phyloP scores from a whole-genome alignment of 768 basidiomycete species.

The Termitomyces titanicus region DNA sequence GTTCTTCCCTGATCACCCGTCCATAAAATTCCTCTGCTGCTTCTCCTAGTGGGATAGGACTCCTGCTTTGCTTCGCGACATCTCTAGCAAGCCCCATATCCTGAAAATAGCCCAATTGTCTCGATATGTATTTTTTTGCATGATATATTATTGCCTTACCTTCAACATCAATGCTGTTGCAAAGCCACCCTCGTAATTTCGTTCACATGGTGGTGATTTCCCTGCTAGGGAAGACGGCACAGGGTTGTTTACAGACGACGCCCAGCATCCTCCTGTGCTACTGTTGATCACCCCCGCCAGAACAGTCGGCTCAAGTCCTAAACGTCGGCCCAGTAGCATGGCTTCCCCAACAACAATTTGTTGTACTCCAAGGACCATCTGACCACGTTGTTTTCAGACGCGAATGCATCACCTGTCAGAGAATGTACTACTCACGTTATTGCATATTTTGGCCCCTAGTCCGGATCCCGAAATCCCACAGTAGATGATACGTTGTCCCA shows the following conservation, averaged over 20 bases:
- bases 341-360: constrained; percentile 87
- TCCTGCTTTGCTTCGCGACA: constrained; percentile 46
- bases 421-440: constrained; percentile 53
- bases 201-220: constrained; percentile 78
- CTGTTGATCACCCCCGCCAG: constrained; percentile 84
- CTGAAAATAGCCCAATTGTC: constrained; percentile 30
- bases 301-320: constrained; percentile 76
- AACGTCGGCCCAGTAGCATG: constrained; percentile 79
- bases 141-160: constrained; percentile 31
- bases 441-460: constrained; percentile 87
- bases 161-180: constrained; percentile 82
- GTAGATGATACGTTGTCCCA: constrained; percentile 82
- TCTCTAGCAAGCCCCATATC: constrained; percentile 81
- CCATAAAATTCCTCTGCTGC: constrained; percentile 64
- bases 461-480: constrained; percentile 83
- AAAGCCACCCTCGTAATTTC: constrained; percentile 83
- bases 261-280: constrained; percentile 82
- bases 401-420: background rate
- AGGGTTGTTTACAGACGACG: constrained; percentile 84
- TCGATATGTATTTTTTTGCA: background rate
- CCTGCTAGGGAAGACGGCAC: constrained; percentile 70
- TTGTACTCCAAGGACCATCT: constrained; percentile 69
- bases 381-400: constrained; percentile 19
- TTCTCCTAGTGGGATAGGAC: constrained; percentile 61
- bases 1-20: constrained; percentile 45